A percentile compares a stretch with the other conserved stretches of the same genome.
These are phyloP conservation scores for Chondrostereum purpureum DNA, from an alignment of 1,284 basidiomycete genomes.

Conservation along the genomic window DNA sequence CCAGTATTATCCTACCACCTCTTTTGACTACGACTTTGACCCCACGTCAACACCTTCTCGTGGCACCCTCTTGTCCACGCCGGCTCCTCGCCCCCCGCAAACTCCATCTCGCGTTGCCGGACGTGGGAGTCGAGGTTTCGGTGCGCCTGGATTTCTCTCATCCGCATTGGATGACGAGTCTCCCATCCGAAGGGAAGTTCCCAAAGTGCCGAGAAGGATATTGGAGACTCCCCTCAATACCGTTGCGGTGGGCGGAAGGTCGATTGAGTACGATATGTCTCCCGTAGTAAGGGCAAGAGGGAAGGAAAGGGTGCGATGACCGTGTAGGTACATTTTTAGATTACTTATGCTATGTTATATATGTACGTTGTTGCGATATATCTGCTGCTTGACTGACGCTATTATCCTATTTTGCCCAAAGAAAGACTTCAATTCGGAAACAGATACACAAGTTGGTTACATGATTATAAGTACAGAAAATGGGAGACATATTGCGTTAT, in stretches of 20 bases:
- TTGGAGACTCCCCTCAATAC: slow-evolving; percentile 8
- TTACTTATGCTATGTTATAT: too few species aligned
- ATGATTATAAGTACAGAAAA: too few species aligned
- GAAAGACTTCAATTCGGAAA: too few species aligned
- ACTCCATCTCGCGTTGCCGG: slow-evolving; percentile 37
- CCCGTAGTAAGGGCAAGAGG: not conserved
- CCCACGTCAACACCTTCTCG: slow-evolving; percentile 69
- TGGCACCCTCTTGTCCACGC: slow-evolving; percentile 50
- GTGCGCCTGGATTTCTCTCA: slow-evolving; percentile 22
- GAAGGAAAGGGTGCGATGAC: slow-evolving; percentile 13
- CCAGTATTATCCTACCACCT: slow-evolving; percentile 23
- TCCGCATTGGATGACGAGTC: slow-evolving; percentile 24
- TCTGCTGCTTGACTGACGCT: too few species aligned
- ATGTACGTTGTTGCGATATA: too few species aligned
- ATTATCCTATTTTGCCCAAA: too few species aligned
- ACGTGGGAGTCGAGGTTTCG: slow-evolving; percentile 23
- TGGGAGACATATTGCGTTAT: too few species aligned
- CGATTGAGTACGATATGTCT: not conserved
- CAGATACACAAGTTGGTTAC: too few species aligned
- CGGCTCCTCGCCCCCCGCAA: slow-evolving; percentile 51
- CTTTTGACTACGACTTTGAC: slow-evolving; percentile 47
- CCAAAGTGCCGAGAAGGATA: slow-evolving; percentile 6
- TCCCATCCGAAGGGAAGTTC: slow-evolving; percentile 4
- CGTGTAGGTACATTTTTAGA: too few species aligned
- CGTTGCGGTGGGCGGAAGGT: too few species aligned